phyloP scores from a whole-genome alignment of 768 basidiomycete species.

The Lactarius evosmus region DNA sequence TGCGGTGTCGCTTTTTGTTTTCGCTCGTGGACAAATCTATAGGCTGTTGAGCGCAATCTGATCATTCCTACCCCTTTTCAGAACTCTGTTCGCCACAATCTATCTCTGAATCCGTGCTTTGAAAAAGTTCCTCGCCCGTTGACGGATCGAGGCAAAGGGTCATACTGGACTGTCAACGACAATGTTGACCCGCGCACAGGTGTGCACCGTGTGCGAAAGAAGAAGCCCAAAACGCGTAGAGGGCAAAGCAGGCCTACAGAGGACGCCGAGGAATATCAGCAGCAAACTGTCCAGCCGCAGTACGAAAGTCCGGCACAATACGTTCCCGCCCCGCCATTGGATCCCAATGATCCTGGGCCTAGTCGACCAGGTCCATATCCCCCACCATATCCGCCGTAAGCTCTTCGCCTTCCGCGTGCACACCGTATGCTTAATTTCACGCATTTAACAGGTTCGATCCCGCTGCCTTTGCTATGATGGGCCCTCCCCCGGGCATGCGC shows the following conservation, averaged over 20 bases:
- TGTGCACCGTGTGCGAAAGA: constrained; percentile 85
- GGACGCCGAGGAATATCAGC: constrained; percentile 61
- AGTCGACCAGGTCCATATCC: constrained; percentile 55
- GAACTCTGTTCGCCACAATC: constrained; percentile 90
- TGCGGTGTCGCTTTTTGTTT: constrained; percentile 57
- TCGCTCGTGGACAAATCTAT: constrained; percentile 38
- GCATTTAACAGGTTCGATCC: constrained; percentile 60
- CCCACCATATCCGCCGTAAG: constrained; percentile 60
- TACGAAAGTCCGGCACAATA: constrained; percentile 61
- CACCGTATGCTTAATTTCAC: neutral
- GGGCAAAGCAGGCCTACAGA: constrained; percentile 32
- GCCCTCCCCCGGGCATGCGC: constrained; percentile 53
- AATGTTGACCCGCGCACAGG: constrained; percentile 87
- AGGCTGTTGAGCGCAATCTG: constrained; percentile 26
- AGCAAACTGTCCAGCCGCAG: constrained; percentile 41
- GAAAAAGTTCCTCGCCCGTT: constrained; percentile 90
- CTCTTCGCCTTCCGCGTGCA: constrained; percentile 26
- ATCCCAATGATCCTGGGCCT: constrained; percentile 57
- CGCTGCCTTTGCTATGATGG: constrained; percentile 53
- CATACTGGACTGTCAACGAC: constrained; percentile 91
- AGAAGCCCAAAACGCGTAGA: constrained; percentile 69
- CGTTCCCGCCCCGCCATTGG: constrained; percentile 51
- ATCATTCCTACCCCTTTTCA: constrained; percentile 32
- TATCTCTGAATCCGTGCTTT: constrained; percentile 87
- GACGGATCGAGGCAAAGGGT: constrained; percentile 87